Evolutionary conservation across 108 stramenopile genomes (phyloP).

Genomic region (Schizochytrium sp.): DNA sequence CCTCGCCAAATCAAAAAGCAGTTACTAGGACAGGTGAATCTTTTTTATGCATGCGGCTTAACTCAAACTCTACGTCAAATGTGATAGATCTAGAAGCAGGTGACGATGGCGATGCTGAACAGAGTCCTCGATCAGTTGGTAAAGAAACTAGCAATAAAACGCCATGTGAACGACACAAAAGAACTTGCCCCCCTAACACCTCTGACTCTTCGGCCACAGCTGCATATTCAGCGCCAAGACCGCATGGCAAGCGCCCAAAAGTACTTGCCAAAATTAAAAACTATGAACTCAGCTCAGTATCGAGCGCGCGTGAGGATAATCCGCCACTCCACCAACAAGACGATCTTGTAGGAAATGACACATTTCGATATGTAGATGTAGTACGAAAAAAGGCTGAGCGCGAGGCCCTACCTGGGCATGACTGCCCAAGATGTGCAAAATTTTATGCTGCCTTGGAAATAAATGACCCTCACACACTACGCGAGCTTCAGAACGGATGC

Average conservation of each 20-base stretch:
- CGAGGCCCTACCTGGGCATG: neutral
- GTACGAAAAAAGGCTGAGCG: constrained; percentile 53
- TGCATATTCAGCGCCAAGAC: no score
- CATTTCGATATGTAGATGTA: neutral
- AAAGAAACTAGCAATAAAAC: neutral
- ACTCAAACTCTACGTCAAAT: no score
- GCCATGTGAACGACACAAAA: neutral
- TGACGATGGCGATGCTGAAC: neutral
- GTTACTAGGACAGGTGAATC: no score
- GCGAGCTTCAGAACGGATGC: constrained; percentile 38
- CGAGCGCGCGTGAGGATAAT: neutral
- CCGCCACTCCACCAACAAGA: neutral
- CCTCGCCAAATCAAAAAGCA: no score
- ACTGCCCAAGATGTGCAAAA: constrained; percentile 12
- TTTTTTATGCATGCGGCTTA: no score
- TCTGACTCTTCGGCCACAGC: no score
- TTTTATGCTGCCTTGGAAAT: neutral
- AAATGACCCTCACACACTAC: neutral
- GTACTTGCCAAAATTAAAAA: no score
- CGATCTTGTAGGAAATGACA: neutral
- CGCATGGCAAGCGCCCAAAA: no score
- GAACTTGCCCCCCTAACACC: no score
- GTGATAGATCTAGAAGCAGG: neutral
- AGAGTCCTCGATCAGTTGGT: neutral
- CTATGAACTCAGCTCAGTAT: neutral